Evolutionary conservation across 371 early-diverging fungal species (phyloP), one percentile per base, ranked within the genome.

Genomic region (Syncephalastrum monosporum): DNA sequence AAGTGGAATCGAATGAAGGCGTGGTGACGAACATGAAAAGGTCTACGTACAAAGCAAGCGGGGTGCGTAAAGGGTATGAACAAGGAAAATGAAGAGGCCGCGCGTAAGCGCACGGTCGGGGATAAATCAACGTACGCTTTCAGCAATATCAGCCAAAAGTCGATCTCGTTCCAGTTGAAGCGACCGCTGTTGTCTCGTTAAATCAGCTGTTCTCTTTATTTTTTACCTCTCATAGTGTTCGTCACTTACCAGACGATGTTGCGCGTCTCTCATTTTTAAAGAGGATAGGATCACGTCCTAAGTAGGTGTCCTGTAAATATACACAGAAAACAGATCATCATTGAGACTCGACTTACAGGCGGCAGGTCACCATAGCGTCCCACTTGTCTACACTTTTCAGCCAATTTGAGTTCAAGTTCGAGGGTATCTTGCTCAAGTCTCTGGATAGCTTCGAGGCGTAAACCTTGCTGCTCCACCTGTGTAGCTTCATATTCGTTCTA

Each of bases 241-340:
- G 7, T 19, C 15, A 27, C 63, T 57, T 57, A 63, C 63, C 53
- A 63, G 48, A 21, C 43, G 57, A 4, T 53, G 50, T 54, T 63
- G 46, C 5, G 52, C 41, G 6, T 63, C 63, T 44, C 57, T 49
- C 13, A 53, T 41, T 13, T 53, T 57, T 1, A 57, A 23, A 3
- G 57, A 57, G 14, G 63, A 57, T n/a, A 63, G 47, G 10, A 63
- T 47, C 63, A 63, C 57, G 49, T 63, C 63, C 63, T 63, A 52
- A 21, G 10, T n/a, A n/a, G 2, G 3, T 8, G 21, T 7, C 4
- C n/a, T 2, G 38, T 38, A 6, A 52, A 17, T 38, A 53, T 13
- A 45, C 14, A 29, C 45, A 21, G 17, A 16, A 19, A 49, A 27
- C 53, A 19, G 13, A 25, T 16, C 47, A 16, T 3, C 19, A 15